Evolutionary conservation across 1,284 basidiomycete species (phyloP).

Genomic region (Rhodofomes roseus): DNA sequence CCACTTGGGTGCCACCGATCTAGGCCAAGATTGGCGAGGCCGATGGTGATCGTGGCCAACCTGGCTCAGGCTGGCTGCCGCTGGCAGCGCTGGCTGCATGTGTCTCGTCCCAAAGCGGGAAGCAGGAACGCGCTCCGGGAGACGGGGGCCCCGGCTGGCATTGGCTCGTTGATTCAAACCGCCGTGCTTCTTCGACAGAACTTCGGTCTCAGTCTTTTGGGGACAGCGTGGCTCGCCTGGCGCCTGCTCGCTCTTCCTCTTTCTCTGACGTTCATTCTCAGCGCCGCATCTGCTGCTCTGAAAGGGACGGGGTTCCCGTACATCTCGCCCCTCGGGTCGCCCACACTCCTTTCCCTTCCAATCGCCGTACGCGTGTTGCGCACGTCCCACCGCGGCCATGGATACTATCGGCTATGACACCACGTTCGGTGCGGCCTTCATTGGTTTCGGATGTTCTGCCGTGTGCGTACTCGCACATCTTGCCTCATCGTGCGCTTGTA

Average conservation of each 20-base stretch:
- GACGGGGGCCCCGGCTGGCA: background rate
- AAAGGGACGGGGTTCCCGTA: constrained; percentile 6
- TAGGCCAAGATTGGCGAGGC: background rate
- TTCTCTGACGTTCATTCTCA: background rate
- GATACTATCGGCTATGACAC: constrained; percentile 37
- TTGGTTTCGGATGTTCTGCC: constrained; percentile 52
- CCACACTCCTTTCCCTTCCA: constrained; percentile 2
- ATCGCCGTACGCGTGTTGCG: background rate
- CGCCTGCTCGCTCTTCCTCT: constrained; percentile 1
- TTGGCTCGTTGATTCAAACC: background rate
- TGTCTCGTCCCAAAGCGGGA: background rate
- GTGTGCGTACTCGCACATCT: constrained; percentile 24
- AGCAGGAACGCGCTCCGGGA: background rate
- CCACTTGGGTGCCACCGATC: background rate
- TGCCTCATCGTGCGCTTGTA: background rate
- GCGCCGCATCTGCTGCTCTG: background rate
- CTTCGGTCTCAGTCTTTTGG: background rate
- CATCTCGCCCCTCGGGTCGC: constrained; percentile 4
- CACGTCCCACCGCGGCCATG: constrained; percentile 7
- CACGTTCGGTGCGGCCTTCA: constrained; percentile 55
- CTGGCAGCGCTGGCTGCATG: too few species aligned
- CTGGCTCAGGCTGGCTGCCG: too few species aligned
- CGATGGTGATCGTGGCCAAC: background rate
- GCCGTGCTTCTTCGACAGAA: background rate
- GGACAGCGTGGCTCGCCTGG: background rate